These are phyloP conservation scores for Aurifilum marmelostoma DNA, from an alignment of 2,329 filamentous ascomycete genomes.

Conservation along the genomic window DNA sequence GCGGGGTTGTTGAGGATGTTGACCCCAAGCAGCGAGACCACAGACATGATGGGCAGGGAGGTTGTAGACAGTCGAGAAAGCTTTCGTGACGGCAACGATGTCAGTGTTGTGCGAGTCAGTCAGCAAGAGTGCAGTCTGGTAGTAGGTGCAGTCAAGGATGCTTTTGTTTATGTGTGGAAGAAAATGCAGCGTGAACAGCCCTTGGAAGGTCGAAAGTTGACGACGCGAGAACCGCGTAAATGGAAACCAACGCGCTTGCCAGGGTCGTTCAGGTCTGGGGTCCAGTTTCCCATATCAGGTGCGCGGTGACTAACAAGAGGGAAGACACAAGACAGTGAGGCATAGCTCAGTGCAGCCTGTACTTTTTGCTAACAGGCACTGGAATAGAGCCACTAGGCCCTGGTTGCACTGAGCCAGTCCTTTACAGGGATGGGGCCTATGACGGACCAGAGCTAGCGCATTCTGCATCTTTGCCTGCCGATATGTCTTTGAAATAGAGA, in stretches of 20 bases:
- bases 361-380: neutral
- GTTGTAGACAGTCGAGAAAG: constrained; percentile 38
- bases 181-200: neutral
- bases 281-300: neutral
- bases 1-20: constrained; percentile 97
- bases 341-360: neutral
- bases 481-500: neutral
- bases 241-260: constrained; percentile 11
- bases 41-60: constrained; percentile 69
- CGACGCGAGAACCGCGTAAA: constrained; percentile 21
- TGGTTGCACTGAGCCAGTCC: neutral
- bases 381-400: neutral
- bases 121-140: neutral
- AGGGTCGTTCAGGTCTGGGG: neutral
- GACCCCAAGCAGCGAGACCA: constrained; percentile 93
- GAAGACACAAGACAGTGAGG: neutral
- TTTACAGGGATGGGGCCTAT: neutral
- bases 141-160: neutral
- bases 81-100: constrained; percentile 11
- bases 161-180: constrained; percentile 1
- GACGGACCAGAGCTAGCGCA: neutral
- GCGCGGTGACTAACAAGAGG: neutral
- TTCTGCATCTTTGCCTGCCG: neutral
- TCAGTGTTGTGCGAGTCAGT: constrained; percentile 16
- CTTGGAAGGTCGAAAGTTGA: constrained; percentile 14